Evolutionary conservation across 208 protist species (phyloP).

Genomic region (Wallacemonas sp.): DNA sequence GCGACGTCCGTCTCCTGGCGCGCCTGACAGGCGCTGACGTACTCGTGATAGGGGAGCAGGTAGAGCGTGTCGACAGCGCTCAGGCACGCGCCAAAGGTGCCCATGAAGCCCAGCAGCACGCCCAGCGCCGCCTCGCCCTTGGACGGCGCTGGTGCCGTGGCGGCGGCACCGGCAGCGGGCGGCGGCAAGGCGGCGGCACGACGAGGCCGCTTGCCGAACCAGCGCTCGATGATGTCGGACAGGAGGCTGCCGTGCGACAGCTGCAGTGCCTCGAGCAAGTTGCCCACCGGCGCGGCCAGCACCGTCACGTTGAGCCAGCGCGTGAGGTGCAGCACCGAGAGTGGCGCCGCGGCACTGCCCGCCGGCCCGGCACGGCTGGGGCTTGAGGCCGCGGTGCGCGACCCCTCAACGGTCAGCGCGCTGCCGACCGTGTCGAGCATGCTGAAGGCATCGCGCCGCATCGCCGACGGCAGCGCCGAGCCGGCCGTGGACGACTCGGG

Average conservation of each 20-base stretch:
- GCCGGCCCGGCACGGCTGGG: not conserved
- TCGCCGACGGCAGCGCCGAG: not conserved
- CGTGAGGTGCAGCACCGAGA: slow-evolving; percentile 46
- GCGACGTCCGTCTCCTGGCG: not conserved
- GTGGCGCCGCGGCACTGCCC: not conserved
- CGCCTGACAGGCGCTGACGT: slow-evolving; percentile 17
- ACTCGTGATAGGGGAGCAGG: slow-evolving; percentile 87
- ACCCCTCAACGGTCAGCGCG: slow-evolving; percentile 8
- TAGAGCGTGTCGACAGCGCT: slow-evolving; percentile 68
- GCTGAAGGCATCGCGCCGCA: not conserved
- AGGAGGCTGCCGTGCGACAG: slow-evolving; percentile 55
- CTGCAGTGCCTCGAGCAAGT: slow-evolving; percentile 64
- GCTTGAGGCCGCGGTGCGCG: not conserved
- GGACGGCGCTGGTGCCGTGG: not conserved
- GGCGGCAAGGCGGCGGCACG: slow-evolving; percentile 5
- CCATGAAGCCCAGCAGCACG: slow-evolving; percentile 66
- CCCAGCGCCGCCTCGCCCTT: slow-evolving; percentile 53
- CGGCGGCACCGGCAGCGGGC: not conserved
- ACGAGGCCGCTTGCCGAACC: slow-evolving; percentile 59
- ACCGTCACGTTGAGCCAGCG: slow-evolving; percentile 83
- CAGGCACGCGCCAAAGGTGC: slow-evolving; percentile 76
- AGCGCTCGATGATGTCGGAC: slow-evolving; percentile 64
- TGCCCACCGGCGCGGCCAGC: slow-evolving; percentile 45
- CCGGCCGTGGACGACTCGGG: not conserved
- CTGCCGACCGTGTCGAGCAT: slow-evolving; percentile 27